phyloP scores from a whole-genome alignment of 129 eudicot species.

The Logfia minima region DNA sequence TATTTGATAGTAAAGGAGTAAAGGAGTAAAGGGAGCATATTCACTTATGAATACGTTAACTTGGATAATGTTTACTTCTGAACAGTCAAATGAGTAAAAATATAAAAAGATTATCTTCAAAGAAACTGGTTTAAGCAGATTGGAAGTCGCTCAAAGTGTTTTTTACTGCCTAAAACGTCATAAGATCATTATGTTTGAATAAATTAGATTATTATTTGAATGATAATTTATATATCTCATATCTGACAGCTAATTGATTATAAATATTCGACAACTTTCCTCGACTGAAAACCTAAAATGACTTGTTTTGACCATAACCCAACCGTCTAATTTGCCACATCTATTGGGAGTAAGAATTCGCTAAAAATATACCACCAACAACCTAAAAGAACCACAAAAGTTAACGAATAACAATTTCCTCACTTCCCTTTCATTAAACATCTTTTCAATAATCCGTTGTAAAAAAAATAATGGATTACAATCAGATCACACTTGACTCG shows the following conservation, averaged over 20 bases:
- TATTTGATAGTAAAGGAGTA: no score
- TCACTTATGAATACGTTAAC: neutral
- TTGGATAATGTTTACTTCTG: neutral
- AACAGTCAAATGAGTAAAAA: neutral
- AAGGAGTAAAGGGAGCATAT: neutral
- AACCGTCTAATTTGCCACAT: neutral
- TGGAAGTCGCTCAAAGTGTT: neutral
- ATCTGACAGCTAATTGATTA: neutral
- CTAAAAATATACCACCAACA: neutral
- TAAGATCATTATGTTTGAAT: neutral
- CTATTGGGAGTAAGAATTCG: neutral
- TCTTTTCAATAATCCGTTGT: neutral
- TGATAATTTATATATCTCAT: no score
- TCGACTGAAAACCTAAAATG: neutral
- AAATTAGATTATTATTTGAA: no score
- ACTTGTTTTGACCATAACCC: neutral
- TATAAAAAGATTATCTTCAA: neutral
- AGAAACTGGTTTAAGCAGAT: neutral
- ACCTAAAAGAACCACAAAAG: neutral
- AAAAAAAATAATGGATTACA: neutral
- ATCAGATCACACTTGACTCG: neutral
- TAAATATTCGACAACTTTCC: neutral
- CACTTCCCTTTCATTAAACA: neutral
- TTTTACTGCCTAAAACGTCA: neutral
- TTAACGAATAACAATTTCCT: neutral